phyloP scores from a whole-genome alignment of 169 alveolate genomes.

The Eimeria maxima region DNA sequence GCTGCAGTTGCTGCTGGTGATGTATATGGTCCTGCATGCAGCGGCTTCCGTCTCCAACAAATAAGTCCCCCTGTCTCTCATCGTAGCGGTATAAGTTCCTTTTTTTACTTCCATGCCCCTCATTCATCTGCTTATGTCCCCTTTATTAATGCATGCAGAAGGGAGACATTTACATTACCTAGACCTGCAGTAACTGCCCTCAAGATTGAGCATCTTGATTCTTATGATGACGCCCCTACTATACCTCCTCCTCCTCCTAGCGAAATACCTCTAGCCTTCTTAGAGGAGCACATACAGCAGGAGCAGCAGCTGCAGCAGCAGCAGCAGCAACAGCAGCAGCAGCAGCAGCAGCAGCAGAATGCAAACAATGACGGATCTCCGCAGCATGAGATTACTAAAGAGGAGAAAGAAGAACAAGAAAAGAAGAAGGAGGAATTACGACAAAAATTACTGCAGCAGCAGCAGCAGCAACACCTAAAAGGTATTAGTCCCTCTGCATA shows the following conservation, averaged over 20 bases:
- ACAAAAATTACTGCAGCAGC: constrained; percentile 28
- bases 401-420: constrained; percentile 82
- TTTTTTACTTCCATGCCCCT: constrained; percentile 91
- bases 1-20: constrained; percentile 30
- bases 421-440: constrained; percentile 80
- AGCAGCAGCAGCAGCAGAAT: constrained; percentile 86
- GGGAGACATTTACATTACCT: constrained; percentile 90
- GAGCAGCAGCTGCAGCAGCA: constrained; percentile 84
- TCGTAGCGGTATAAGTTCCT: constrained; percentile 90
- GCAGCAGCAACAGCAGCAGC: constrained; percentile 89
- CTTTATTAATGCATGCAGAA: constrained; percentile 90
- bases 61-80: constrained; percentile 92
- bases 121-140: constrained; percentile 91
- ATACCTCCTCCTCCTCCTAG: constrained; percentile 83
- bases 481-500: constrained; percentile 22
- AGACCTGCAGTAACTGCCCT: constrained; percentile 91
- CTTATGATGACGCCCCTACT: constrained; percentile 9
- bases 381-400: background rate
- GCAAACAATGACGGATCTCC: constrained; percentile 72
- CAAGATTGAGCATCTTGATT: constrained; percentile 87
- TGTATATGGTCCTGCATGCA: constrained; percentile 51
- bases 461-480: constrained; percentile 72
- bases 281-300: constrained; percentile 67
- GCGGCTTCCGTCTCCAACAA: constrained; percentile 92
- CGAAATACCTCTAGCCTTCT: constrained; percentile 89